Evolutionary conservation across 2,329 filamentous ascomycete species (phyloP), one percentile per base, ranked within the genome.

Genomic region (Knoxdaviesia capensis): DNA sequence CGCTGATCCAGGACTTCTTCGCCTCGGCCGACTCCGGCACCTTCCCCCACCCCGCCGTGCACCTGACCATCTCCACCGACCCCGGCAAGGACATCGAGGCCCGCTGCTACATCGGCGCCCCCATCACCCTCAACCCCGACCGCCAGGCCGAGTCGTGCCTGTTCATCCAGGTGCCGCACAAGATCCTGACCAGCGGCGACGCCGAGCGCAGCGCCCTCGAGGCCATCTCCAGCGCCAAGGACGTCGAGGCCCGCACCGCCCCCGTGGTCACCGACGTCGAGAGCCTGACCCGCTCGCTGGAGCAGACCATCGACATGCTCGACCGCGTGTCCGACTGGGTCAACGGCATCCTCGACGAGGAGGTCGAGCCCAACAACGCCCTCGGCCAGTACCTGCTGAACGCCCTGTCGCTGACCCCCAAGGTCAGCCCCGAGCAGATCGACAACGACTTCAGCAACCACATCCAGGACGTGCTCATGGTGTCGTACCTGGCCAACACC

Each of bases 381-480:
- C 69, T 98, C 44, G 90, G 87, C 50, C 92, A 98, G 64, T 93
- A 86, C 64, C 69, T 98, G 51, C 82, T 96, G 70, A 93, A 93
- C 60, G 80, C 88, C 35, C 74, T 98, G 48, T 87, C 83, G 39
- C 68, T 98, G 48, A 85, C 88, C 43, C 90, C 90, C 55, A 98
- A 96, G 72, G 90, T 96, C 47, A 84, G 94, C 54, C 68, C 80
- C 34, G 72, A 77, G 47, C 81, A 92, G 59, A 87, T 98, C 56
- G 90, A 98, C 71, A 74, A 80, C 58, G 87, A 96, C 68, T 98
- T 98, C 75, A 98, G 98, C 76, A 94, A 93, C 69, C 90, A 98
- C 67, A 86, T 98, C 62, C 90, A 98, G 68, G 90, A 98, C 60
- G 87, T 98, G 47, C 77, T 98, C 50, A 87, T 96, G 61, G 87